Conservation (phyloP, 2,329 filamentous ascomycete species). For the Helotiales sp. region DNA sequence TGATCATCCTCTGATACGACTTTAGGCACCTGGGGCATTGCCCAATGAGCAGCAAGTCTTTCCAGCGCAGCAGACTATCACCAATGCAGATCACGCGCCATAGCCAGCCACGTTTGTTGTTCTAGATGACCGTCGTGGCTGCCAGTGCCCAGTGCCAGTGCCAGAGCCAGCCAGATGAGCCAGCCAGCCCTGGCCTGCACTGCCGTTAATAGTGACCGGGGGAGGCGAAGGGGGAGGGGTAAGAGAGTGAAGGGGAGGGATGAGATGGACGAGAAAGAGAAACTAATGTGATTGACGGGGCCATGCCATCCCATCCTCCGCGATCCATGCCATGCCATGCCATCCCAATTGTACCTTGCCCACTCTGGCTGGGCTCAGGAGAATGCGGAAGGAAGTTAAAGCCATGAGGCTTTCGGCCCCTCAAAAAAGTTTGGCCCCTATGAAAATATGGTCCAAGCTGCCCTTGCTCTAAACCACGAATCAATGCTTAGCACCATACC, state of each 20-base stretch:
- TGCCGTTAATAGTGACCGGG: slow-evolving; percentile 22
- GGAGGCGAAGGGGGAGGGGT: background rate
- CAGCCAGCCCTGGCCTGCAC: slow-evolving; percentile 14
- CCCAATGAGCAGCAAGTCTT: slow-evolving; percentile 21
- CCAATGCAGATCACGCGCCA: slow-evolving; percentile 42
- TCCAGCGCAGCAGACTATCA: slow-evolving; percentile 26
- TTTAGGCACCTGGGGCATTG: slow-evolving; percentile 38
- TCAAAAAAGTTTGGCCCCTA: slow-evolving; percentile 35
- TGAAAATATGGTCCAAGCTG: slow-evolving; percentile 30
- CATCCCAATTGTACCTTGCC: slow-evolving; percentile 3
- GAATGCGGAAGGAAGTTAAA: slow-evolving; percentile 39
- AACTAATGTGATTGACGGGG: slow-evolving; percentile 23
- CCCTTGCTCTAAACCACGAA: slow-evolving; percentile 35
- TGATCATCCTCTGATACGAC: slow-evolving; percentile 37
- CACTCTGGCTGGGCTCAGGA: slow-evolving; percentile 29
- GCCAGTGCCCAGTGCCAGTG: no score
- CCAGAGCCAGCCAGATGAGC: background rate
- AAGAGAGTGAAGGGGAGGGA: background rate
- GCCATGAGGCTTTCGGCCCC: slow-evolving; percentile 38
- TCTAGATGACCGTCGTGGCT: slow-evolving; percentile 32
- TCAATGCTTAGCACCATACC: slow-evolving; percentile 39
- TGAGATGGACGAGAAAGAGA: slow-evolving; percentile 9
- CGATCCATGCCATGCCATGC: slow-evolving; percentile 8
- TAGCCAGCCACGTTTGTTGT: slow-evolving; percentile 39
- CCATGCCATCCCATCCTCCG: slow-evolving; percentile 13